Evolutionary conservation across 2,329 filamentous ascomycete genomes (phyloP), one percentile per base, ranked within the genome.

Genomic region (Ophiocordyceps camponoti-saundersi): DNA sequence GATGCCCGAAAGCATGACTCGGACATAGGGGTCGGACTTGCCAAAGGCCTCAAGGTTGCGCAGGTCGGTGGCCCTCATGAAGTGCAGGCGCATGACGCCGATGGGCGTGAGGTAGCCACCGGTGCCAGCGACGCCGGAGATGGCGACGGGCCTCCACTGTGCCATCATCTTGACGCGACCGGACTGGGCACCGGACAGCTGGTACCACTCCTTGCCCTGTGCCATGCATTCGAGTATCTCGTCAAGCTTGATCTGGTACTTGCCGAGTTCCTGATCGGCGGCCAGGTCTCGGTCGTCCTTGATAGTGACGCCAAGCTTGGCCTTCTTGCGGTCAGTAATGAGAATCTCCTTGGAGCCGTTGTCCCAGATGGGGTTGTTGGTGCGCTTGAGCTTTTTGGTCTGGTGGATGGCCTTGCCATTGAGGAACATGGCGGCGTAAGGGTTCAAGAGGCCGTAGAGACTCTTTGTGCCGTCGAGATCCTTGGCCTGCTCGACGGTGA

Each of bases 121-220:
- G 47, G 85, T 87, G 47, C 85, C 81, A 43, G 79, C 79, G 41
- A 85, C 73, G 23, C 90, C 90, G 48, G 83, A 82, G 47, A 98
- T 72, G 7, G 85, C 84, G 22, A 98, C 89, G 2, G 92, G 90
- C 61, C 92, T 94, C 93, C 93, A 98, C 56, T 95, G 83, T 3
- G 93, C 75, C 59, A 77, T 84, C 75, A 98, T 79, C 67, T 96
- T 95, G 49, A 80, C 87, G 53, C 88, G 84, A 29, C 92, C 92
- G 21, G 79, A 82, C 59, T 87, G 85, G 46, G 77, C 81, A 10
- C 85, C 86, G 42, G 83, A 73, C 26, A 98, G 73, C 51, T 89
- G 86, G 69, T 89, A 98, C 92, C 92, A 98, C 55, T 96, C 88
- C 56, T 95, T 85, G 41, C 92, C 90, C 65, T 94, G 92, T 44